A percentile compares a stretch with the other conserved stretches of the same genome.
phyloP scores from a whole-genome alignment of 345 rosid species.

The Populus deltoides region DNA sequence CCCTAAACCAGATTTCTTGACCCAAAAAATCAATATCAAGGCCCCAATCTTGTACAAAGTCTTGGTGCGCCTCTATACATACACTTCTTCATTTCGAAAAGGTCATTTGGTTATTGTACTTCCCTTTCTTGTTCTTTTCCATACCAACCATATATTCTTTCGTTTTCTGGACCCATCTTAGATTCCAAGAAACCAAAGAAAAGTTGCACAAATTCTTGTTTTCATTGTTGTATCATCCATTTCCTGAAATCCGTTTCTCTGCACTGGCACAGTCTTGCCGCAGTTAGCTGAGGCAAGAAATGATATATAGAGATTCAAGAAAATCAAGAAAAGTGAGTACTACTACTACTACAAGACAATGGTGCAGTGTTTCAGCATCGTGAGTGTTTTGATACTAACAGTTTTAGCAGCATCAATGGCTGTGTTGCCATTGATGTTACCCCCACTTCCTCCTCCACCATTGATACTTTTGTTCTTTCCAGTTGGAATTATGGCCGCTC shows the following conservation, averaged over 20 bases:
- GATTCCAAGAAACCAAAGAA: background rate
- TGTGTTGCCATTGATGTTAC: slow-evolving; percentile 57
- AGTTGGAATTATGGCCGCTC: slow-evolving; percentile 62
- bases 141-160: background rate
- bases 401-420: slow-evolving; percentile 44
- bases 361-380: slow-evolving; percentile 32
- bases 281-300: slow-evolving; percentile 7
- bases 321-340: background rate
- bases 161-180: background rate
- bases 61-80: background rate
- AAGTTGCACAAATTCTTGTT: background rate
- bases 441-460: slow-evolving; percentile 73
- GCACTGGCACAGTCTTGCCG: background rate
- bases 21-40: background rate
- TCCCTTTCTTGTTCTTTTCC: background rate
- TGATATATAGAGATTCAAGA: slow-evolving; percentile 21
- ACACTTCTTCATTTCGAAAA: background rate
- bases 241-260: background rate
- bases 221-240: background rate
- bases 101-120: no score
- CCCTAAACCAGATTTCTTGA: slow-evolving; percentile 21
- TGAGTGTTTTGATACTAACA: slow-evolving; percentile 34
- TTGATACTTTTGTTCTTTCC: slow-evolving; percentile 55
- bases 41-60: background rate
- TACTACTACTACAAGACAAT: background rate